Percentiles rank a stretch among this genome's conserved stretches.
Conservation (phyloP, 192 early-diverging fungal species). For the Chytriomyces confervae region DNA sequence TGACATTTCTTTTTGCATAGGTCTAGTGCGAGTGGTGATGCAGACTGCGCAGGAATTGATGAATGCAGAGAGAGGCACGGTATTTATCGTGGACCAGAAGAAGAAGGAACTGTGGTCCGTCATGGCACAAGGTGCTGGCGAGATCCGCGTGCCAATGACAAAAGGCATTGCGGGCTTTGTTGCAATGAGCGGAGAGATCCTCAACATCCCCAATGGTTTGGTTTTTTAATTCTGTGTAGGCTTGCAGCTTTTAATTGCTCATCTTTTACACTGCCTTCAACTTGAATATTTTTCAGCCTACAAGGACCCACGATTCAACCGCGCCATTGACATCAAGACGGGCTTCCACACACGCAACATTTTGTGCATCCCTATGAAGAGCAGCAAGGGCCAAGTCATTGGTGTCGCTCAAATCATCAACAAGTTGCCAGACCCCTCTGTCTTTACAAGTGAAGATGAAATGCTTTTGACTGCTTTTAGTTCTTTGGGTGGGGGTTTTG, state of each 20-base stretch:
- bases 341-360: slow-evolving; percentile 61
- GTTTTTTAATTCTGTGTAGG: not conserved
- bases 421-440: slow-evolving; percentile 47
- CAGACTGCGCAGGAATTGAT: slow-evolving; percentile 57
- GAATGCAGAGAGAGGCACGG: slow-evolving; percentile 52
- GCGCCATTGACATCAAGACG: slow-evolving; percentile 53
- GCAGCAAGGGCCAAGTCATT: slow-evolving; percentile 45
- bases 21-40: slow-evolving; percentile 55
- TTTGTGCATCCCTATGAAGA: slow-evolving; percentile 58
- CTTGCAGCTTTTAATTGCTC: not conserved
- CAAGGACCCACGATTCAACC: slow-evolving; percentile 59
- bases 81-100: slow-evolving; percentile 57
- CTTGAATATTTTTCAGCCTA: slow-evolving; percentile 43
- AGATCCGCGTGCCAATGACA: slow-evolving; percentile 58
- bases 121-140: slow-evolving; percentile 57
- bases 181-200: slow-evolving; percentile 48
- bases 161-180: slow-evolving; percentile 61
- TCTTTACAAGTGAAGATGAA: slow-evolving; percentile 55
- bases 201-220: slow-evolving; percentile 57
- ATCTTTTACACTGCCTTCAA: slow-evolving; percentile 12
- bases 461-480: slow-evolving; percentile 47
- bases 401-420: slow-evolving; percentile 62
- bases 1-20: slow-evolving; percentile 21
- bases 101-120: slow-evolving; percentile 58
- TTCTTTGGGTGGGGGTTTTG: slow-evolving; percentile 37